These are phyloP conservation scores for Pleurotus citrinopileatus DNA, from an alignment of 768 basidiomycete species.

Conservation along the genomic window DNA sequence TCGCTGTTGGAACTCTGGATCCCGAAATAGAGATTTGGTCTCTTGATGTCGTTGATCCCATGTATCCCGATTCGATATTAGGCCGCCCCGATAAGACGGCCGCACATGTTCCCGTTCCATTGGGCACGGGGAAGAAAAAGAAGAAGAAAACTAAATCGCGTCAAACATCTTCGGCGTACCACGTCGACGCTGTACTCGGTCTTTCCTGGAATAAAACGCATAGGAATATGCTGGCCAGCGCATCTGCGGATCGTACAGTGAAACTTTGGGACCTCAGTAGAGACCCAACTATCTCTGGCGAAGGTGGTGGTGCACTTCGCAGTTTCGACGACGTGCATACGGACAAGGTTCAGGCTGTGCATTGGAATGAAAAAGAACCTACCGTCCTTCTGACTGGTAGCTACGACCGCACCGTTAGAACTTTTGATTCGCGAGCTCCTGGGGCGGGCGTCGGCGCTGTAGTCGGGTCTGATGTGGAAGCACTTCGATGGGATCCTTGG, in stretches of 20 bases:
- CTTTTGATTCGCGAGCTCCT: constrained; percentile 88
- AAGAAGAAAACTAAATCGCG: constrained; percentile 81
- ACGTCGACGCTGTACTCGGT: constrained; percentile 92
- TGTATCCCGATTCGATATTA: constrained; percentile 91
- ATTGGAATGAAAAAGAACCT: constrained; percentile 90
- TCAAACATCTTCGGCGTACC: constrained; percentile 58
- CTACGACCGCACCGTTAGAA: constrained; percentile 92
- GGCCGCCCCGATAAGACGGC: constrained; percentile 85
- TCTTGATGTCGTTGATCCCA: constrained; percentile 86
- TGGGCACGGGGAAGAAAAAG: constrained; percentile 97
- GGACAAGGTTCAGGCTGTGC: constrained; percentile 95
- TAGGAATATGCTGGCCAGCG: constrained; percentile 88
- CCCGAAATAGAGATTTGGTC: constrained; percentile 99
- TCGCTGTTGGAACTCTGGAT: constrained; percentile 96
- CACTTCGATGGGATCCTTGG: constrained; percentile 95
- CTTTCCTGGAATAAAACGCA: constrained; percentile 91
- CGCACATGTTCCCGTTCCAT: constrained; percentile 72
- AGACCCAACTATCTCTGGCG: constrained; percentile 50
- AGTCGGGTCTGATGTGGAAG: constrained; percentile 91
- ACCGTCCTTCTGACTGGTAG: constrained; percentile 90
- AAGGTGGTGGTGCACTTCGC: constrained; percentile 67
- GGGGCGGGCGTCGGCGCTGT: constrained; percentile 80
- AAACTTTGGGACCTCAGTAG: constrained; percentile 93
- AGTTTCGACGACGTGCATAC: constrained; percentile 78
- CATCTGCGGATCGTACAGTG: constrained; percentile 92